Evolutionary conservation across 1,284 basidiomycete species (phyloP).

Genomic region (Moniliella sp.): DNA sequence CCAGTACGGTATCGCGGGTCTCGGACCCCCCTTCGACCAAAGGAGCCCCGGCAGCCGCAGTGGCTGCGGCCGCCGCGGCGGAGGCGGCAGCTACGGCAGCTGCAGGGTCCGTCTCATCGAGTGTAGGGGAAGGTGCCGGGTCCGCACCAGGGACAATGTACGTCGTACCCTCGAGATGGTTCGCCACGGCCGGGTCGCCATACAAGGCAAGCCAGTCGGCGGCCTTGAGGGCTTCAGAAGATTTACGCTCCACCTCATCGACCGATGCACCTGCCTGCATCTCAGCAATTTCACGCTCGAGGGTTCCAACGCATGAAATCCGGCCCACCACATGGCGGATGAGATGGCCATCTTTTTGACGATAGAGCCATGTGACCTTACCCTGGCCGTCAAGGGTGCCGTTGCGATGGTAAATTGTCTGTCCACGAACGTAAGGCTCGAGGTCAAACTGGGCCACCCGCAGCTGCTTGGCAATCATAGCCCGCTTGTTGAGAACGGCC

Average conservation of each 20-base stretch:
- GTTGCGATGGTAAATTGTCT: conserved; percentile 29
- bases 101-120: too few relatives aligned
- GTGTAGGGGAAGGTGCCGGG: too few relatives aligned
- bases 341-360: conserved; percentile 27
- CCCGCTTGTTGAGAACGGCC: conserved; percentile 10
- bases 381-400: conserved; percentile 31
- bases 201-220: conserved; percentile 7
- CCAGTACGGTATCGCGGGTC: too few relatives aligned
- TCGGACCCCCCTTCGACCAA: too few relatives aligned
- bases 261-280: conserved; percentile 8
- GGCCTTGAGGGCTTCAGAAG: conserved; percentile 3
- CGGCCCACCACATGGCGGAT: conserved; percentile 11
- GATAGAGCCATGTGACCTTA: conserved; percentile 26
- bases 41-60: too few relatives aligned
- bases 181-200: conserved; percentile 5
- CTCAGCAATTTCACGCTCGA: conserved; percentile 19
- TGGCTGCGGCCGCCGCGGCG: too few relatives aligned
- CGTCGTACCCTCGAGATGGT: conserved; percentile 5
- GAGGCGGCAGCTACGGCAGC: too few relatives aligned
- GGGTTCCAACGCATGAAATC: conserved; percentile 8
- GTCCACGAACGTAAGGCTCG: conserved; percentile 29
- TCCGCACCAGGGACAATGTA: too few relatives aligned
- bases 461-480: conserved; percentile 25
- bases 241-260: conserved; percentile 5
- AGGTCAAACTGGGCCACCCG: conserved; percentile 30